Percentiles rank a stretch among this genome's conserved stretches.
phyloP scores from a whole-genome alignment of 1,284 basidiomycete species.

The Athelia psychrophila region DNA sequence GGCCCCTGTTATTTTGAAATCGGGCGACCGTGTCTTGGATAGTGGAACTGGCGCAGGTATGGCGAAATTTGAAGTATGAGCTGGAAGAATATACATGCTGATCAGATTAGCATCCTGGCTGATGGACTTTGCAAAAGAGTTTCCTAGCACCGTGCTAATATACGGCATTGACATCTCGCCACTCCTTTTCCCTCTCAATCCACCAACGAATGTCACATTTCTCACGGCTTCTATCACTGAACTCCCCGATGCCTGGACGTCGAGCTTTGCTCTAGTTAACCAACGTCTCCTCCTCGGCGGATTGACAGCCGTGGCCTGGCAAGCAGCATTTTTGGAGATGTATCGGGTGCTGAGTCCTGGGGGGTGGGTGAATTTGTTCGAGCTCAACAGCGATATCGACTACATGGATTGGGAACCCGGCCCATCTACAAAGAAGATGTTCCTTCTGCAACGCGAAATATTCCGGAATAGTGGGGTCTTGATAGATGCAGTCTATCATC shows the following conservation, averaged over 20 bases:
- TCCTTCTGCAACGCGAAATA: conserved; percentile 9
- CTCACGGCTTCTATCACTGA: conserved; percentile 12
- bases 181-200: conserved; percentile 16
- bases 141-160: conserved; percentile 5
- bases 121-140: conserved; percentile 9
- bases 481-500: conserved; percentile 10
- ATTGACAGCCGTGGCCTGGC: conserved; percentile 16
- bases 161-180: conserved; percentile 19
- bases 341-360: conserved; percentile 22
- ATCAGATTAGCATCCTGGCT: conserved; percentile 11
- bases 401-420: conserved; percentile 5
- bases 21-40: conserved; percentile 20
- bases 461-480: conserved; percentile 14
- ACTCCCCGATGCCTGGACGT: conserved; percentile 20
- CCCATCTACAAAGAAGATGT: not conserved
- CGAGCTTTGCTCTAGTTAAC: conserved; percentile 23
- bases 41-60: conserved; percentile 22
- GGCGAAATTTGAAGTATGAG: not conserved
- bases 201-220: conserved; percentile 18
- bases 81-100: not conserved
- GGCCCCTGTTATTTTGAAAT: conserved; percentile 11
- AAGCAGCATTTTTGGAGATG: conserved; percentile 17
- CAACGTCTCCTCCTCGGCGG: conserved; percentile 24
- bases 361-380: conserved; percentile 25
- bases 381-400: conserved; percentile 8